A percentile compares a stretch with the other conserved stretches of the same genome.
Evolutionary conservation across 495 filamentous ascomycete species (phyloP).

Genomic region (Xylaria sp.): DNA sequence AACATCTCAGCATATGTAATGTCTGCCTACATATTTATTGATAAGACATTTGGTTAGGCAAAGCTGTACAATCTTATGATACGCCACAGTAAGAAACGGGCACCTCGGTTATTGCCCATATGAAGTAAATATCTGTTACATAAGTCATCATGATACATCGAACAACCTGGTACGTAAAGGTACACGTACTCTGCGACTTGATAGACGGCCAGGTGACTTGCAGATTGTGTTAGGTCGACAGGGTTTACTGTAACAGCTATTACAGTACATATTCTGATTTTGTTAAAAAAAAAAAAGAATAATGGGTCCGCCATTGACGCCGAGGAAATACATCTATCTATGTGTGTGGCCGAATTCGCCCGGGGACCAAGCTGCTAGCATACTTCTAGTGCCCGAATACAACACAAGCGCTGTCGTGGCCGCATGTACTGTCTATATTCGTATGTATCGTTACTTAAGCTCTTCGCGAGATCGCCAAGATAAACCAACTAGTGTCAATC

Average conservation of each 20-base stretch:
- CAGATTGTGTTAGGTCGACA: conserved; percentile 22
- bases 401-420: conserved; percentile 1
- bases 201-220: conserved; percentile 14
- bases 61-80: background rate
- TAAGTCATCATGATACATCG: background rate
- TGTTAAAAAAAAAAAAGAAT: conserved; percentile 2
- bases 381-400: conserved; percentile 14
- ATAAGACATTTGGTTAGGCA: background rate
- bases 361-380: conserved; percentile 14
- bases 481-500: background rate
- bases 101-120: background rate
- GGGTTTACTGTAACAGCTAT: conserved; percentile 13
- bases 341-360: conserved; percentile 16
- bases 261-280: background rate
- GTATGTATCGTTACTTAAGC: conserved; percentile 9
- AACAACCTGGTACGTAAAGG: conserved; percentile 20
- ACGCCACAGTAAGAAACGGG: background rate
- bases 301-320: conserved; percentile 22
- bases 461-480: conserved; percentile 6
- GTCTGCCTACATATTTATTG: background rate
- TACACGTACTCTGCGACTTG: background rate
- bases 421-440: background rate
- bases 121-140: background rate
- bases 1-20: background rate
- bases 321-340: background rate